phyloP scores from a whole-genome alignment of 2,329 filamentous ascomycete species.

The Bipolaris oryzae region DNA sequence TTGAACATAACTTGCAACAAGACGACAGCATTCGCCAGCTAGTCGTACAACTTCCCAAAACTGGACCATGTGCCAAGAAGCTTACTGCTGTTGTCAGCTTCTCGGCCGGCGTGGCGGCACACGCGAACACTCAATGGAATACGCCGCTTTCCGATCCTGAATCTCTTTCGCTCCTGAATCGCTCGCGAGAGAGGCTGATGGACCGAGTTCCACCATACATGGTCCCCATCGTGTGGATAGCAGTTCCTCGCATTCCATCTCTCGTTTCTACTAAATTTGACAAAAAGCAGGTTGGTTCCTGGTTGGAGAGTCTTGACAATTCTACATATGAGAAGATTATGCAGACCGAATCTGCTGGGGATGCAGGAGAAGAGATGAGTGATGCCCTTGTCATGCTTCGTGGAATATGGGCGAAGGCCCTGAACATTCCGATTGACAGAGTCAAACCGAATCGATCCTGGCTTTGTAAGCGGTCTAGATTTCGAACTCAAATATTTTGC shows the following conservation, averaged over 20 bases:
- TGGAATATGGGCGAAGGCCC: constrained; percentile 51
- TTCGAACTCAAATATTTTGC: too few relatives aligned
- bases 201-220: constrained; percentile 41
- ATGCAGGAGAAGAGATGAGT: constrained; percentile 21
- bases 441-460: constrained; percentile 37
- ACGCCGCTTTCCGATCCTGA: constrained; percentile 39
- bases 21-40: constrained; percentile 44
- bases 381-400: constrained; percentile 29
- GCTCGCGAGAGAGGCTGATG: constrained; percentile 35
- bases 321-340: constrained; percentile 50
- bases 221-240: constrained; percentile 44
- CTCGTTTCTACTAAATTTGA: constrained; percentile 41
- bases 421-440: constrained; percentile 45
- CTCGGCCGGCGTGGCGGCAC: constrained; percentile 26
- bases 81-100: constrained; percentile 54
- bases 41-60: constrained; percentile 53
- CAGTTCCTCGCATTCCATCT: constrained; percentile 43
- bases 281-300: constrained; percentile 46
- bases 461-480: constrained; percentile 17
- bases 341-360: constrained; percentile 39
- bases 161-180: constrained; percentile 39
- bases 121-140: constrained; percentile 32
- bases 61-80: constrained; percentile 50
- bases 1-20: constrained; percentile 39
- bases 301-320: constrained; percentile 54